Percentiles rank a stretch among this genome's conserved stretches.
phyloP scores from a whole-genome alignment of 352 stramenopile species.

The Globisporangium nodosum region DNA sequence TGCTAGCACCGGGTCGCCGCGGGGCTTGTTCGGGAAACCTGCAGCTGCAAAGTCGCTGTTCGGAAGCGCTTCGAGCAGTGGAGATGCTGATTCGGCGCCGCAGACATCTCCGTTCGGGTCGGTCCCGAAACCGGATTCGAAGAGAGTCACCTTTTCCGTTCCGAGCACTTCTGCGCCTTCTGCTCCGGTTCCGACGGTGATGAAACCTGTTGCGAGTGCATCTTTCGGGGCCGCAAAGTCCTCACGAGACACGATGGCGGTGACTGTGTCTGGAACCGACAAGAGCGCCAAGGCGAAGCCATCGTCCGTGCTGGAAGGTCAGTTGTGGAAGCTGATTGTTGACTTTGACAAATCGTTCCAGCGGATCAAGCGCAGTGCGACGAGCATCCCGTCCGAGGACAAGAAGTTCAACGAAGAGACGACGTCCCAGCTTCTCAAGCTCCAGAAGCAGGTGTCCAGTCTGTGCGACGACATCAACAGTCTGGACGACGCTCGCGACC shows the following conservation, averaged over 20 bases:
- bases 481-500: constrained; percentile 49
- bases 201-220: constrained; percentile 7
- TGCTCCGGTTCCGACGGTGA: not conserved
- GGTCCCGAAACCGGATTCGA: constrained; percentile 16
- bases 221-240: not conserved
- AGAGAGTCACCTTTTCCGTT: constrained; percentile 24
- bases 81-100: constrained; percentile 9
- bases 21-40: constrained; percentile 4
- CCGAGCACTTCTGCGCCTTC: constrained; percentile 10
- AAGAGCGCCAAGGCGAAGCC: constrained; percentile 17
- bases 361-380: constrained; percentile 36
- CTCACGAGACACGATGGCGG: not conserved
- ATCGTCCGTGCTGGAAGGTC: constrained; percentile 42
- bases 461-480: constrained; percentile 49
- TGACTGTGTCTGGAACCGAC: constrained; percentile 1
- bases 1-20: not conserved
- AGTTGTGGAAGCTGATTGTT: constrained; percentile 67
- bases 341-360: constrained; percentile 62
- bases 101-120: constrained; percentile 24
- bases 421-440: constrained; percentile 21
- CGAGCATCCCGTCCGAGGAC: constrained; percentile 34
- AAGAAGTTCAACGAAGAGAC: constrained; percentile 17
- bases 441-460: constrained; percentile 30
- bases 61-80: not conserved
- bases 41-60: constrained; percentile 18